Evolutionary conservation across 768 basidiomycete genomes (phyloP), one percentile per base, ranked within the genome.

Genomic region (Sarcomyxa edulis): DNA sequence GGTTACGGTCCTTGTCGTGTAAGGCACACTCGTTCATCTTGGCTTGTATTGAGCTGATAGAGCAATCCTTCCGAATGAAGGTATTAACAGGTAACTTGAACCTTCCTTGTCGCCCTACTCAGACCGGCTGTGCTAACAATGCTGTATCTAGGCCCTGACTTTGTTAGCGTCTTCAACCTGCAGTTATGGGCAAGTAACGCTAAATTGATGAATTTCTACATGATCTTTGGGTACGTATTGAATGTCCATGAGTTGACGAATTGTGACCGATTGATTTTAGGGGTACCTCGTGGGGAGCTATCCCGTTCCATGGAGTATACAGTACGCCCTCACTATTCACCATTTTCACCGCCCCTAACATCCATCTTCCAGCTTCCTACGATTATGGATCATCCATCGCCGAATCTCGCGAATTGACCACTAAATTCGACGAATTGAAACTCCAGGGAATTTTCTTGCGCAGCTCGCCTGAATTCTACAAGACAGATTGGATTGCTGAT

Each of bases 271-370:
- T 22, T 2, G 9, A 25, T 25, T 37, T 30, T 18, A 88, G 88
- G 6, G 88, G 89, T 16, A 91, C 89, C 1, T 88, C 83, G 9
- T 92, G 87, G 86, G 89, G 85, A 27, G 83, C 71, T 7, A 65
- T 91, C 29, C 83, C 89, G 1, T 85, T 78, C 64, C 87, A 76
- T 10, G 84, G 80, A 7, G 88, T 85, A 11, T 79, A 81, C 52
- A 78, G 18, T 30, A 30, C 27, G 45, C 34, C 26, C 8, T 33
- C 11, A 12, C n/a, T 40, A 35, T 27, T 6, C 3, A 20, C 15
- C 3, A 27, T 31, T 16, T 42, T 49, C 22, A 44, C 48, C 39
- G 34, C 31, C 12, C 32, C 23, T 28, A 24, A n/a, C n/a, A 24
- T 3, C 12, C 15, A 16, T 5, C 26, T 5, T 12, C 20, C 34